Conservation (phyloP, 805 yeast species). For the Kockiozyma suomiensis region DNA sequence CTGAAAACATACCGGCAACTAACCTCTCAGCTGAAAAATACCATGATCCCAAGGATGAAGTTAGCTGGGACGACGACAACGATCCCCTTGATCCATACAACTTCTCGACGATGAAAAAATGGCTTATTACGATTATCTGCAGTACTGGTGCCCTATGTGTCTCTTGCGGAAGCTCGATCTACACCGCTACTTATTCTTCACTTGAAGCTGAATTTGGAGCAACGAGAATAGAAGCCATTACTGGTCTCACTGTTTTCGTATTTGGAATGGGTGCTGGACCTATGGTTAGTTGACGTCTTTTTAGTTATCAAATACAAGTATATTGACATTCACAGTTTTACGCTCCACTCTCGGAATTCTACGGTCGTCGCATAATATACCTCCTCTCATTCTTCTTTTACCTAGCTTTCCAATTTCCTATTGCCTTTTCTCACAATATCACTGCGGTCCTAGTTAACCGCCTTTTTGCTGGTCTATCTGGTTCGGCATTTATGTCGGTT, state of each 20-base stretch:
- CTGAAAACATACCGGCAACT: too few species aligned
- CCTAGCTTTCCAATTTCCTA: conserved; percentile 53
- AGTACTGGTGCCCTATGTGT: conserved; percentile 34
- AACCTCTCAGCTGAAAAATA: too few species aligned
- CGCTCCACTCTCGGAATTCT: conserved; percentile 71
- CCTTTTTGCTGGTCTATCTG: conserved; percentile 72
- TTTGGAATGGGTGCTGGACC: conserved; percentile 69
- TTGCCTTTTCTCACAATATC: conserved; percentile 47
- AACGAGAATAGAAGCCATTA: conserved; percentile 50
- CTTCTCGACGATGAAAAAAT: conserved; percentile 42
- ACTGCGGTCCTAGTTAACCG: conserved; percentile 60
- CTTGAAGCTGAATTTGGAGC: conserved; percentile 45
- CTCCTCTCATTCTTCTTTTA: conserved; percentile 53
- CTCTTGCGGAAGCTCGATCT: conserved; percentile 56
- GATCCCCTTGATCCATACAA: conserved; percentile 47
- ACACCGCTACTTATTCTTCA: conserved; percentile 49
- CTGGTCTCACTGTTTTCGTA: conserved; percentile 56
- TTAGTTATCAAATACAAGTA: neutral
- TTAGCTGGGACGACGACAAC: conserved; percentile 38
- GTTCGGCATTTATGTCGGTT: conserved; percentile 80
- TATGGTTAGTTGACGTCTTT: conserved; percentile 38
- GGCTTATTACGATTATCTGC: conserved; percentile 44
- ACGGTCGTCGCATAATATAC: conserved; percentile 69
- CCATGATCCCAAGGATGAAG: conserved; percentile 6
- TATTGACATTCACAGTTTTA: conserved; percentile 42